Conservation (phyloP, 805 yeast genomes). For the Starmerella bacillaris region DNA sequence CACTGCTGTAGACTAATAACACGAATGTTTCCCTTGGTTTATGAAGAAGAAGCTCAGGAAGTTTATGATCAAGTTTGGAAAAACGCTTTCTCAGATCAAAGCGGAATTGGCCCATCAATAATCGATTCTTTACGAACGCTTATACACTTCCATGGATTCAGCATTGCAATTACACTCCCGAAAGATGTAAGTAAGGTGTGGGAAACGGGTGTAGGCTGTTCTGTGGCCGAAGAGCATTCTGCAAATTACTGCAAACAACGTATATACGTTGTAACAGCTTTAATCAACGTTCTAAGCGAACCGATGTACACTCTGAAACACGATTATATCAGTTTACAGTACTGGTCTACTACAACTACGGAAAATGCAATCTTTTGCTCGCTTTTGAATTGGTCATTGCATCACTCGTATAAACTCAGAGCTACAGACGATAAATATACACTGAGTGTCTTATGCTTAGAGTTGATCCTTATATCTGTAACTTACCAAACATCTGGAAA, state of each 20-base stretch:
- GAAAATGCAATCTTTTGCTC: constrained; percentile 44
- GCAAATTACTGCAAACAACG: constrained; percentile 36
- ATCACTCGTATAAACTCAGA: constrained; percentile 19
- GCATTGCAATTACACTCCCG: constrained; percentile 24
- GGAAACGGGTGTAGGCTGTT: constrained; percentile 64
- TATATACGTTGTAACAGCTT: constrained; percentile 43
- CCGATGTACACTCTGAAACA: constrained; percentile 30
- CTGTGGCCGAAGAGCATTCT: constrained; percentile 16
- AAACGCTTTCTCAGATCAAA: too few relatives aligned
- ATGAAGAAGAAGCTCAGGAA: constrained; percentile 28
- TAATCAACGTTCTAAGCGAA: constrained; percentile 44
- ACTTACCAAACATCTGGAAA: constrained; percentile 42
- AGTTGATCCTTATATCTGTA: constrained; percentile 41
- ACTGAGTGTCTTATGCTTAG: constrained; percentile 39
- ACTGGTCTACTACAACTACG: constrained; percentile 36
- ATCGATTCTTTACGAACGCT: constrained; percentile 28
- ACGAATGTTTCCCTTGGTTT: constrained; percentile 46
- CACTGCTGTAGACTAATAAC: constrained; percentile 50
- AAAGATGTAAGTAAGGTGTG: constrained; percentile 25
- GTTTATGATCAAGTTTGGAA: constrained; percentile 22
- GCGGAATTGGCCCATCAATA: constrained; percentile 17
- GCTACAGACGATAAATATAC: constrained; percentile 11
- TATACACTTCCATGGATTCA: constrained; percentile 41
- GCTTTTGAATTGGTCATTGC: constrained; percentile 38
- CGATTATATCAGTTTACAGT: constrained; percentile 41